Percentiles rank a stretch among this genome's conserved stretches.
These are phyloP conservation scores for Juglanconis juglandina DNA, from an alignment of 2,329 filamentous ascomycete species.

Conservation along the genomic window DNA sequence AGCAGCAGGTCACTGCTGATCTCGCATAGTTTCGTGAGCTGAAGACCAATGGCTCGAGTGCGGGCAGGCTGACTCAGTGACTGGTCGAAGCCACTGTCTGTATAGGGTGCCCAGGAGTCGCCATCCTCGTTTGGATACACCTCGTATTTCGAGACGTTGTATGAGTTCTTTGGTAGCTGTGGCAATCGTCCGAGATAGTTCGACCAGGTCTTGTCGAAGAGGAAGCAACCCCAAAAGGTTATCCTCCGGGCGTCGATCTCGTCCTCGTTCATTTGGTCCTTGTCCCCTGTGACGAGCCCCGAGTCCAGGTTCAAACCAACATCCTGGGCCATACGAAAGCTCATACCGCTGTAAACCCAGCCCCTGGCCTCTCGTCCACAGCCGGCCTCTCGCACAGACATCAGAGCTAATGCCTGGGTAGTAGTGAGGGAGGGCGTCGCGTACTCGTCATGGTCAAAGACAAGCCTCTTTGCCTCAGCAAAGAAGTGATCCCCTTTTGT, in stretches of 20 bases:
- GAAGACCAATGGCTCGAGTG: conserved; percentile 76
- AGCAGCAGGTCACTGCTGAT: conserved; percentile 88
- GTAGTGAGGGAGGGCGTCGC: conserved; percentile 85
- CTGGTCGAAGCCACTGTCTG: conserved; percentile 73
- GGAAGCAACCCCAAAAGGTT: conserved; percentile 95
- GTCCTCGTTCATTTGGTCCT: conserved; percentile 64
- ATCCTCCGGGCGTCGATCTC: conserved; percentile 87
- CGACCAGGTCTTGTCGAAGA: conserved; percentile 99
- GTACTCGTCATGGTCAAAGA: conserved; percentile 89
- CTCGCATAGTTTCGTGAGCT: conserved; percentile 81
- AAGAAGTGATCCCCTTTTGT: conserved; percentile 97
- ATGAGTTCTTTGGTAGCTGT: conserved; percentile 74
- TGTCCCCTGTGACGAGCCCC: conserved; percentile 58
- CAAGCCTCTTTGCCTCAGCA: conserved; percentile 82
- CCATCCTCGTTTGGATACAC: conserved; percentile 87
- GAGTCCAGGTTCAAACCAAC: conserved; percentile 86
- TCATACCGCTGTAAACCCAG: conserved; percentile 98
- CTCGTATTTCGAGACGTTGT: conserved; percentile 83
- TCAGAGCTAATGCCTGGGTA: conserved; percentile 87
- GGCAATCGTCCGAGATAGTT: conserved; percentile 92
- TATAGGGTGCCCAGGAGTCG: conserved; percentile 82
- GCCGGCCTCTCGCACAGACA: conserved; percentile 94
- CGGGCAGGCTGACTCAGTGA: conserved; percentile 74
- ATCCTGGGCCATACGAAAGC: conserved; percentile 94
- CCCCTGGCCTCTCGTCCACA: conserved; percentile 92